Conservation (phyloP, 805 yeast genomes). For the Kodamaea kaohsiungensis region DNA sequence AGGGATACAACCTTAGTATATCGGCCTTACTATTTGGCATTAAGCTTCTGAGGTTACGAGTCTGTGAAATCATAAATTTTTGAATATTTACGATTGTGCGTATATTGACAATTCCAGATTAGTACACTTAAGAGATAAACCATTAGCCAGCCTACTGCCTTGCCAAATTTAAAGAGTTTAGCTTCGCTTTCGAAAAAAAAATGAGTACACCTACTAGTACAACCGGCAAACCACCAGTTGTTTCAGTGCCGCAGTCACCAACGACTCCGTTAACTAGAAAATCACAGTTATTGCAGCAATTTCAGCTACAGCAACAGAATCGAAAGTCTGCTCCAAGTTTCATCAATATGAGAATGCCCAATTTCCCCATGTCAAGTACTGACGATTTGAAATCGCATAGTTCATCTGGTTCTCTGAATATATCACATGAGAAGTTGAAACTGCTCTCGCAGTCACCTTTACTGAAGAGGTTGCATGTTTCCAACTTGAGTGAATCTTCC, state of each 20-base stretch:
- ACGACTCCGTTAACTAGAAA: conserved; percentile 2
- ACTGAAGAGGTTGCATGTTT: conserved; percentile 37
- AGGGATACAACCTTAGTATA: neutral
- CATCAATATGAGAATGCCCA: conserved; percentile 22
- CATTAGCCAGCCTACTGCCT: neutral
- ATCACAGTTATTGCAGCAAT: conserved; percentile 32
- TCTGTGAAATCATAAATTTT: neutral
- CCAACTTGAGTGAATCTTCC: conserved; percentile 18
- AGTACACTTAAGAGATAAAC: neutral
- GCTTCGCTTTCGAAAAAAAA: neutral
- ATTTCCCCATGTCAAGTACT: conserved; percentile 19
- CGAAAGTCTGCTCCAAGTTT: conserved; percentile 20
- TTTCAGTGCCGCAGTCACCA: conserved; percentile 1
- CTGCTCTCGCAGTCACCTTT: conserved; percentile 36
- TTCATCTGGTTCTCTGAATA: conserved; percentile 19
- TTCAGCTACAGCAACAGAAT: conserved; percentile 25
- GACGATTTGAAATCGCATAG: conserved; percentile 29
- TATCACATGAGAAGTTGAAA: conserved; percentile 25
- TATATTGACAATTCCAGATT: neutral
- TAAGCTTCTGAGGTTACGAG: neutral
- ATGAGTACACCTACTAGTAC: conserved; percentile 1
- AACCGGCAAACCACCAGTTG: neutral
- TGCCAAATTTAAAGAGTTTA: neutral
- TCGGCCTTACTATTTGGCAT: neutral
- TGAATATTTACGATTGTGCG: neutral